Evolutionary conservation across 441 rosid genomes (phyloP), one percentile per base, ranked within the genome.

Genomic region (Populus hybrid): DNA sequence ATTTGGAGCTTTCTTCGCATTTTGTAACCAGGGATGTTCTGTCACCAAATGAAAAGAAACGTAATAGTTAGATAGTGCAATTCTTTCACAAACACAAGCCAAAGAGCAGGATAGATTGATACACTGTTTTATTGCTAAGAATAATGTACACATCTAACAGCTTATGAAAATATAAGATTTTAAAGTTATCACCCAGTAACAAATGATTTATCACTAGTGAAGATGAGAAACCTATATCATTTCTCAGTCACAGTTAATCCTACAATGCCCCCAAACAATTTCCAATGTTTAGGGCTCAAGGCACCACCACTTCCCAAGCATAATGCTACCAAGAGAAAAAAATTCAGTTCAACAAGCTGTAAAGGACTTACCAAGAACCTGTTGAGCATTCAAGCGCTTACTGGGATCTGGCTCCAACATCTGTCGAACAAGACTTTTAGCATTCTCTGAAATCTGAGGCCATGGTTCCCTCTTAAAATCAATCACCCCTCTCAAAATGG

Each of bases 391-490:
- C 84, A 92, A 84, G 6, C 98, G 91, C 85, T 83, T 92, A 78
- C 69, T 82, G n/a, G 95, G 92, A 81, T 93, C 92, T 26, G 89
- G 91, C 66, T 92, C 89, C 87, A 95, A 81, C 98, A 95, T 93
- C 85, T 89, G 92, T 79, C 85, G 84, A 69, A 95, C 93, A 74
- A 95, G 98, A 83, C 89, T 92, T 86, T 93, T 95, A 3, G 99
- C 99, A 72, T 87, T 88, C 53, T 91, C 96, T 38, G 98, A 91
- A 77, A 95, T 84, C 83, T 95, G 99, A 80, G 99, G 97, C 99
- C 99, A 93, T 38, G 98, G 99, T 63, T 95, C 98, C 88, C 98
- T 91, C 88, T 95, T 93, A 79, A 93, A 92, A 81, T 95, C 98
- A 80, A 95, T 81, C 57, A 78, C 84, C 57, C 98, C 94, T 81